These are phyloP conservation scores for Talaromyces marneffei DNA, from an alignment of 2,329 filamentous ascomycete genomes.

Conservation along the genomic window DNA sequence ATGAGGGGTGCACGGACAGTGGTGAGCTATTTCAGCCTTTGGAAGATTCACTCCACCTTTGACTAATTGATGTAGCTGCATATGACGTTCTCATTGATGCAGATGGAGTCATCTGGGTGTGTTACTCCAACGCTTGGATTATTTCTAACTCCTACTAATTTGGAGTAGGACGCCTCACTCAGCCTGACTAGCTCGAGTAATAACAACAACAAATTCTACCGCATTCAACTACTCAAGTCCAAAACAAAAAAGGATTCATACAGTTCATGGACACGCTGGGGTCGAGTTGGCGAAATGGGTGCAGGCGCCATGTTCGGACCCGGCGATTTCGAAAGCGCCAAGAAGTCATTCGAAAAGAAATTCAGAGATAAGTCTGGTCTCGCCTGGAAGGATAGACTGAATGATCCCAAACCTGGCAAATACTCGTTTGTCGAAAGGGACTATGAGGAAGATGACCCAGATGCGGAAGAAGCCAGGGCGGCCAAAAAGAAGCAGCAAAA, in stretches of 20 bases:
- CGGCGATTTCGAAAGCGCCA: constrained; percentile 36
- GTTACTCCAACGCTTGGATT: neutral
- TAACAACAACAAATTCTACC: constrained; percentile 83
- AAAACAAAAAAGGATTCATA: constrained; percentile 24
- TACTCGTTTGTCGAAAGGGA: constrained; percentile 77
- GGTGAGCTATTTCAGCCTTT: constrained; percentile 4
- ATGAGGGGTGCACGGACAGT: constrained; percentile 36
- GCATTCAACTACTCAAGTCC: constrained; percentile 56
- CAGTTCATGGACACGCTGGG: constrained; percentile 71
- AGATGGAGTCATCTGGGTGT: constrained; percentile 56
- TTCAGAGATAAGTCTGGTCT: constrained; percentile 54
- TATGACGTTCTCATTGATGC: constrained; percentile 59
- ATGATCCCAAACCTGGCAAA: constrained; percentile 49
- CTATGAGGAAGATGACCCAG: constrained; percentile 61
- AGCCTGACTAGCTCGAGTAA: constrained; percentile 67
- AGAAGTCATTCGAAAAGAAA: constrained; percentile 47
- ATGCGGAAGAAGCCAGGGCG: constrained; percentile 39
- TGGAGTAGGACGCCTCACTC: constrained; percentile 72
- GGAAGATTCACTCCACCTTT: neutral
- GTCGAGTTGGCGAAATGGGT: constrained; percentile 60
- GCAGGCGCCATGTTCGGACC: constrained; percentile 39
- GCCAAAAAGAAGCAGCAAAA: constrained; percentile 28
- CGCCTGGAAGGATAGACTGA: constrained; percentile 44
- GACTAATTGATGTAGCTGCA: constrained; percentile 13
- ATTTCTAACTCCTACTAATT: constrained; percentile 54